Evolutionary conservation across 2,329 filamentous ascomycete species (phyloP).

Genomic region (Monosporascus sp.): DNA sequence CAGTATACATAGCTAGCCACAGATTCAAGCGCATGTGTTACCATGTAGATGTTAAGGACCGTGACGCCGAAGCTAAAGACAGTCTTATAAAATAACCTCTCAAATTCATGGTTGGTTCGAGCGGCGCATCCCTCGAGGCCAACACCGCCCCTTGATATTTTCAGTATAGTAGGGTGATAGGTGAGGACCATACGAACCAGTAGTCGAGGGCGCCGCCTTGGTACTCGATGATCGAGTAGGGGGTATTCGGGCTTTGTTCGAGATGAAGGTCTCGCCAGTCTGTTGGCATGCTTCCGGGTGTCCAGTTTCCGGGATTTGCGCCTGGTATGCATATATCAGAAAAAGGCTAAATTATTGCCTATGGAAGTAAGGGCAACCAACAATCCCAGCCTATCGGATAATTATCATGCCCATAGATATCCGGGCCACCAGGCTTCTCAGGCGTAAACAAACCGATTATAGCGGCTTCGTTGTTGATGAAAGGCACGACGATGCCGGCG

Average conservation of each 20-base stretch:
- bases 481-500: slow-evolving; percentile 66
- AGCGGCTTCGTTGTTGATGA: slow-evolving; percentile 70
- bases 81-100: slow-evolving; percentile 77
- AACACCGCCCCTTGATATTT: too few species aligned
- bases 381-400: slow-evolving; percentile 43
- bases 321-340: too few species aligned
- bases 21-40: slow-evolving; percentile 12
- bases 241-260: slow-evolving; percentile 58
- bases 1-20: too few species aligned
- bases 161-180: too few species aligned
- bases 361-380: too few species aligned
- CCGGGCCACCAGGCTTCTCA: slow-evolving; percentile 44
- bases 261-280: slow-evolving; percentile 49
- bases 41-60: slow-evolving; percentile 55
- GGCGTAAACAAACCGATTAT: slow-evolving; percentile 58
- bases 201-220: slow-evolving; percentile 68
- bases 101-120: slow-evolving; percentile 67
- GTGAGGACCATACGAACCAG: slow-evolving; percentile 55
- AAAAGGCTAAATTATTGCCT: too few species aligned
- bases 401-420: slow-evolving; percentile 32
- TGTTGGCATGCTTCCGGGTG: slow-evolving; percentile 48
- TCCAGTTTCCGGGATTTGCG: slow-evolving; percentile 50
- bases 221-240: slow-evolving; percentile 49
- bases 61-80: slow-evolving; percentile 52
- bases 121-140: slow-evolving; percentile 46